These are phyloP conservation scores for Psilocybe sp. DNA, from an alignment of 768 basidiomycete species.

Conservation along the genomic window DNA sequence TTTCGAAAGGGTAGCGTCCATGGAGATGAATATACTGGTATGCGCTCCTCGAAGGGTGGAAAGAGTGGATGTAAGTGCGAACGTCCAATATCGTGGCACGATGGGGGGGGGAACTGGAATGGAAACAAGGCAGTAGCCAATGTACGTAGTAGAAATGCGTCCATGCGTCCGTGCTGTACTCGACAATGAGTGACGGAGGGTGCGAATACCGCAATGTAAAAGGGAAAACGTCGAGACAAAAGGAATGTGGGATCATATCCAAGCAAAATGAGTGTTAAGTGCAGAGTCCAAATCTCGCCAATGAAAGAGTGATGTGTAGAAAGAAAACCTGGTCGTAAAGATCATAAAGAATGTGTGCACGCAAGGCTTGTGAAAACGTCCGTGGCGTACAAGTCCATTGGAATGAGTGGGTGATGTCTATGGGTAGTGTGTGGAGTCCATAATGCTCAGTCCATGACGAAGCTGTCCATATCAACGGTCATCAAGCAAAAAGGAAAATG, in stretches of 20 bases:
- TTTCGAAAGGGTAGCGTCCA: conserved; percentile 2
- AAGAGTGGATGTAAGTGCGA: conserved; percentile 5
- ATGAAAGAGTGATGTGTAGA: conserved; percentile 10
- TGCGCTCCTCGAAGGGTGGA: too few relatives aligned
- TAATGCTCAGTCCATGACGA: conserved; percentile 16
- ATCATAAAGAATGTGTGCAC: conserved; percentile 3
- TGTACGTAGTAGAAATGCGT: conserved; percentile 14
- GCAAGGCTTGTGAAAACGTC: conserved; percentile 16
- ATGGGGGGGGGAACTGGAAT: neutral
- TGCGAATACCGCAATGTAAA: conserved; percentile 2
- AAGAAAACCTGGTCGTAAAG: conserved; percentile 9
- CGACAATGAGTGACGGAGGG: neutral
- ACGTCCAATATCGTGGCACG: conserved; percentile 11
- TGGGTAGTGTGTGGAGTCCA: conserved; percentile 3
- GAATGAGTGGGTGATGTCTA: conserved; percentile 7
- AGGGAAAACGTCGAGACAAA: neutral
- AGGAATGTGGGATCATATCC: conserved; percentile 2
- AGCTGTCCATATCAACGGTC: conserved; percentile 15
- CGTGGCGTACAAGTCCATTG: conserved; percentile 16
- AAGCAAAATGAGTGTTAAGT: conserved; percentile 9
- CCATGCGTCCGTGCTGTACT: conserved; percentile 12
- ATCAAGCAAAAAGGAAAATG: conserved; percentile 2
- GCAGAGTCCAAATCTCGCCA: conserved; percentile 23
- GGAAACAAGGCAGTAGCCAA: conserved; percentile 7
- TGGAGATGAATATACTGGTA: neutral